These are phyloP conservation scores for Planoprotostelium fungivorum DNA, from an alignment of 78 protist genomes.

Conservation along the genomic window DNA sequence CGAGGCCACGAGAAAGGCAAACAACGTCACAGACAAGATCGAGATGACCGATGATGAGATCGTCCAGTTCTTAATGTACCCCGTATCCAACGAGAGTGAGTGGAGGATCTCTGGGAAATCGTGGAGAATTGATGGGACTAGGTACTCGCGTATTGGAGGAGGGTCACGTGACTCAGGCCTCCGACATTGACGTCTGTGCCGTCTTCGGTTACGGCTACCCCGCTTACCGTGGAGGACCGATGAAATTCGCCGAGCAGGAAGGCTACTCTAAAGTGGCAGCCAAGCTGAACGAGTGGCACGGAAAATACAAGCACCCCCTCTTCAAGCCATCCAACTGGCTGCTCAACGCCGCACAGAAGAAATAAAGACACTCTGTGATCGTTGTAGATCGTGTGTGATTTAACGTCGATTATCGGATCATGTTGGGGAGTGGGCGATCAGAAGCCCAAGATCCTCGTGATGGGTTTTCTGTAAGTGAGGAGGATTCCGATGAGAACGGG, in stretches of 20 bases:
- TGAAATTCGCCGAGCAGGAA: background rate
- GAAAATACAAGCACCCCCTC: background rate
- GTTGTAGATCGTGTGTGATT: no score
- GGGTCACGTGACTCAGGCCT: background rate
- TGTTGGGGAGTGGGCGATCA: no score
- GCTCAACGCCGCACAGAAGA: background rate
- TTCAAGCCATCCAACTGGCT: background rate
- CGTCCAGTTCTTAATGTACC: conserved; percentile 22
- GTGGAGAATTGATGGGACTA: background rate
- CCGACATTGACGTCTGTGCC: conserved; percentile 53
- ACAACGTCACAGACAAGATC: background rate
- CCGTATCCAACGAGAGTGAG: conserved; percentile 47
- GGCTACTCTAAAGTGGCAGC: background rate
- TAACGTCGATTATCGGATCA: no score
- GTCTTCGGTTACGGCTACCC: conserved; percentile 52
- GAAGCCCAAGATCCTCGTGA: background rate
- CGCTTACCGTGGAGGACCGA: conserved; percentile 32
- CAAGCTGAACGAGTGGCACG: background rate
- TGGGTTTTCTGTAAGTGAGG: background rate
- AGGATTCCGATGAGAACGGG: background rate
- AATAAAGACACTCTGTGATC: background rate
- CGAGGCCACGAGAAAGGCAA: background rate
- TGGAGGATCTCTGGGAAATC: background rate
- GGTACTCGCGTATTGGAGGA: background rate
- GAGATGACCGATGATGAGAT: conserved; percentile 28